A percentile compares a stretch with the other conserved stretches of the same genome.
Conservation (phyloP, 768 basidiomycete species). For the Peribolospora baueri region DNA sequence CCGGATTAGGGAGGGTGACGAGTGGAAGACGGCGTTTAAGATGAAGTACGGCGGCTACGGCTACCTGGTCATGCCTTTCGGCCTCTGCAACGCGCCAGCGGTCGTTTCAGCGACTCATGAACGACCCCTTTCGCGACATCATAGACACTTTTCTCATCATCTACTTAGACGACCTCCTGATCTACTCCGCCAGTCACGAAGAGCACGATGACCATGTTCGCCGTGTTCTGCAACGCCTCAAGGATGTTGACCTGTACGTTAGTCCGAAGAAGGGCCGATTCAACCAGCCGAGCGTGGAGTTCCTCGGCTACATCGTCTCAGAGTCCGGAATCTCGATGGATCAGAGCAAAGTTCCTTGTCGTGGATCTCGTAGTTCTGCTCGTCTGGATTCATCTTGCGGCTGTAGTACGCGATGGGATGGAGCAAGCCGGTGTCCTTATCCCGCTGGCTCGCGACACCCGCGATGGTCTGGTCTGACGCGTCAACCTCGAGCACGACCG, state of each 20-base stretch:
- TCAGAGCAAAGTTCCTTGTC: slow-evolving; percentile 29
- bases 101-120: slow-evolving; percentile 26
- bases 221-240: slow-evolving; percentile 19
- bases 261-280: slow-evolving; percentile 18
- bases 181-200: slow-evolving; percentile 21
- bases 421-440: slow-evolving; percentile 5
- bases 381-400: slow-evolving; percentile 11
- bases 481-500: slow-evolving; percentile 11
- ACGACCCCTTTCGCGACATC: slow-evolving; percentile 22
- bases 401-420: slow-evolving; percentile 21
- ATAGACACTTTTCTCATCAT: slow-evolving; percentile 23
- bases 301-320: slow-evolving; percentile 23
- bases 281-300: slow-evolving; percentile 2
- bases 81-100: slow-evolving; percentile 17
- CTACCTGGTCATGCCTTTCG: slow-evolving; percentile 25
- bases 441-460: slow-evolving; percentile 16
- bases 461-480: slow-evolving; percentile 18
- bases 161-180: slow-evolving; percentile 26
- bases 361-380: slow-evolving; percentile 30
- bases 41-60: slow-evolving; percentile 24
- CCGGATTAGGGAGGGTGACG: slow-evolving; percentile 22
- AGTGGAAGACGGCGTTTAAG: slow-evolving; percentile 25
- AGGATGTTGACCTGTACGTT: slow-evolving; percentile 18
- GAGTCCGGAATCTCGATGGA: slow-evolving; percentile 21
- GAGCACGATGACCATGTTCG: slow-evolving; percentile 20